Evolutionary conservation across 192 early-diverging fungal genomes (phyloP), one percentile per base, ranked within the genome.

Genomic region (Polychytrium aggregatum): DNA sequence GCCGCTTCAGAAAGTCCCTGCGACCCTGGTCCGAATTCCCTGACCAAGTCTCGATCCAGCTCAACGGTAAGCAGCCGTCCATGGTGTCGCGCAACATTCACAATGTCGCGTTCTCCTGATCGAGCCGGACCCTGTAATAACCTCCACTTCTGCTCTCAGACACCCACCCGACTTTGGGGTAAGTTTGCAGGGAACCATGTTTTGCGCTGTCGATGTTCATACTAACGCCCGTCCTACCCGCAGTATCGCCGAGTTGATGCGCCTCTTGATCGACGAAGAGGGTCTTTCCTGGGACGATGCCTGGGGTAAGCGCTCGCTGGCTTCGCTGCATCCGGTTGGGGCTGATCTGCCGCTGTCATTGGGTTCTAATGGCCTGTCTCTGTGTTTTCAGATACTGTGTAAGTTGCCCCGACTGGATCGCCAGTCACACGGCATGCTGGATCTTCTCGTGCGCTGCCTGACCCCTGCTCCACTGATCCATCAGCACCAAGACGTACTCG

Each of bases 81-180:
- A 27, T 10, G 42, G 8, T n/a, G 27, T 67, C 9, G 7, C 18
- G 11, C 6, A 22, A 41, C n/a, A n/a, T n/a, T n/a, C n/a, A n/a
- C 9, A 37, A 1, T 26, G 17, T 40, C 17, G 29, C n/a, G n/a
- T n/a, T n/a, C n/a, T n/a, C n/a, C n/a, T n/a, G n/a, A n/a, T n/a
- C n/a, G n/a, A n/a, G n/a, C n/a, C n/a, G n/a, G n/a, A n/a, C n/a
- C n/a, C n/a, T n/a, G 2, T 14, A 13, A 16, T 49, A 2, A 17
- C 17, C 18, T 21, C 27, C 24, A 40, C 22, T 39, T 10, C 33
- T 30, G 11, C 47, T 20, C 25, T 37, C 52, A 78, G 86, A 97
- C 68, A 98, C 95, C 10, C 95, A 98, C 68, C 95, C 95, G 49
- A 90, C 92, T 11, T 67, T 98, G 50, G 91, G 86, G 57, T 59